Percentiles rank a stretch among this genome's conserved stretches.
Conservation (phyloP, 345 rosid species). For the Arabidopsis arenosa region DNA sequence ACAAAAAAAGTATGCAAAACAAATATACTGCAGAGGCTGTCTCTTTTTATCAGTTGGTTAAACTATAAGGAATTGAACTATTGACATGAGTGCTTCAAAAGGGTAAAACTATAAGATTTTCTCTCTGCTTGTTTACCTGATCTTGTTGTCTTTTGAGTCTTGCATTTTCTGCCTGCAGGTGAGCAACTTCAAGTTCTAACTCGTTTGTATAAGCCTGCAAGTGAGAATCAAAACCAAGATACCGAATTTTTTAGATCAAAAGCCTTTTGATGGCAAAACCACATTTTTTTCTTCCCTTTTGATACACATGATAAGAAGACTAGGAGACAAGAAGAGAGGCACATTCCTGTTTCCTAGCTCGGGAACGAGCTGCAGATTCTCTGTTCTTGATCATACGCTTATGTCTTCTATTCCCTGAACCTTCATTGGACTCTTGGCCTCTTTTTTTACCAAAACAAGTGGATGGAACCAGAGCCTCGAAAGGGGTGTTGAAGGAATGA, state of each 20-base stretch:
- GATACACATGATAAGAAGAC: neutral
- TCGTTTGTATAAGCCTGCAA: constrained; percentile 77
- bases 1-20: constrained; percentile 30
- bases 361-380: constrained; percentile 87
- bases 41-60: constrained; percentile 10
- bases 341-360: constrained; percentile 81
- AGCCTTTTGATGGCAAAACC: constrained; percentile 3
- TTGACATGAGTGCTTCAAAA: neutral
- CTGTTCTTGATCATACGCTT: constrained; percentile 85
- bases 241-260: constrained; percentile 21
- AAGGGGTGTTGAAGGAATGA: constrained; percentile 44
- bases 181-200: constrained; percentile 60
- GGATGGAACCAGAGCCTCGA: constrained; percentile 49
- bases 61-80: constrained; percentile 14
- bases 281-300: neutral
- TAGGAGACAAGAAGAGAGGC: constrained; percentile 28
- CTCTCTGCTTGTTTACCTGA: constrained; percentile 52
- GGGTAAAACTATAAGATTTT: neutral
- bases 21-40: constrained; percentile 25
- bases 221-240: constrained; percentile 12
- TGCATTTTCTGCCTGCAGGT: constrained; percentile 67
- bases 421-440: constrained; percentile 51
- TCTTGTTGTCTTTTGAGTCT: constrained; percentile 65
- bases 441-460: constrained; percentile 54
- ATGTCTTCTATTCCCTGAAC: constrained; percentile 56